These are phyloP conservation scores for Exsudoporus floridanus DNA, from an alignment of 1,284 basidiomycete species.

Conservation along the genomic window DNA sequence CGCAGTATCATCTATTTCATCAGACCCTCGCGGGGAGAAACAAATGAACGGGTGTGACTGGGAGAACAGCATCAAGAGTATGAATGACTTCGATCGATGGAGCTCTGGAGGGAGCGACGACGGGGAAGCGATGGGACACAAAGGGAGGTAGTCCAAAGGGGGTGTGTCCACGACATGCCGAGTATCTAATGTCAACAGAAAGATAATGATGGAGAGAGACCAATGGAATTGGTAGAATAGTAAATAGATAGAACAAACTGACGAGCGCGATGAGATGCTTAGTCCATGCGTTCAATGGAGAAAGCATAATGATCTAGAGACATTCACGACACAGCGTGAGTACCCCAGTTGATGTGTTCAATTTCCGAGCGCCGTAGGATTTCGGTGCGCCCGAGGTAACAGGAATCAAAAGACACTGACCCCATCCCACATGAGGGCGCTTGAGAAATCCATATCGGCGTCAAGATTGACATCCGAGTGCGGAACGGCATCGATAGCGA, in stretches of 20 bases:
- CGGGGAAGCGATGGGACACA: neutral
- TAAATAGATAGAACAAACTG: slow-evolving; percentile 23
- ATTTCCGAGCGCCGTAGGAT: slow-evolving; percentile 9
- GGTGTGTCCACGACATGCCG: neutral
- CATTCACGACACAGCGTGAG: slow-evolving; percentile 4
- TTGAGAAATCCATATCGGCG: slow-evolving; percentile 38
- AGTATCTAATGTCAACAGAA: slow-evolving; percentile 2
- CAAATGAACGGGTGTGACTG: slow-evolving; percentile 13
- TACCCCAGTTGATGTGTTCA: slow-evolving; percentile 15
- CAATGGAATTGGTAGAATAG: slow-evolving; percentile 32
- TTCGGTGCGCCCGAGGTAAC: neutral
- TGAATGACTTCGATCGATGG: neutral
- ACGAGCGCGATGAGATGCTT: slow-evolving; percentile 11
- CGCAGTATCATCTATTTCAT: slow-evolving; percentile 30
- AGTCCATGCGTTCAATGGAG: slow-evolving; percentile 18
- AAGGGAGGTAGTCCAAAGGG: neutral
- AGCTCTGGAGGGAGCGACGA: neutral
- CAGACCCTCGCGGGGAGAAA: slow-evolving; percentile 37
- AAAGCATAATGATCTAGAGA: slow-evolving; percentile 7
- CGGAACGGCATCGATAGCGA: slow-evolving; percentile 27
- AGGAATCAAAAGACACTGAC: slow-evolving; percentile 27
- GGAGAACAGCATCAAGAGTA: slow-evolving; percentile 35
- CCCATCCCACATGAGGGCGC: slow-evolving; percentile 37
- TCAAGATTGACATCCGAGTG: slow-evolving; percentile 24
- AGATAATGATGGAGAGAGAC: slow-evolving; percentile 11